A percentile compares a stretch with the other conserved stretches of the same genome.
Evolutionary conservation across 768 basidiomycete genomes (phyloP).

Genomic region (Kwoniella bestiolae): DNA sequence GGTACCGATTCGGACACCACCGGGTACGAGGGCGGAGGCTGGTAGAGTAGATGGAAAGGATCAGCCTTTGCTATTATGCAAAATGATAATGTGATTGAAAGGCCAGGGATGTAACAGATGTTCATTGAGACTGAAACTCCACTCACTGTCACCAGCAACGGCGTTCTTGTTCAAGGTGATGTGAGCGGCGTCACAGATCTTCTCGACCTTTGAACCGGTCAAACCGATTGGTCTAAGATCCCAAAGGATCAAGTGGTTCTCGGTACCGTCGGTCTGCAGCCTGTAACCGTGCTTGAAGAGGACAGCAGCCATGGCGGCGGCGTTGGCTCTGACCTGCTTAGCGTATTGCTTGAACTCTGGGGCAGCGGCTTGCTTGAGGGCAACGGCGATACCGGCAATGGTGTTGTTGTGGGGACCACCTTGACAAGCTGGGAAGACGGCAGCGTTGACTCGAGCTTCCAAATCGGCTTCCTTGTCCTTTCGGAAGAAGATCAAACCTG

Average conservation of each 20-base stretch:
- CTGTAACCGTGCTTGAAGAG: conserved; percentile 84
- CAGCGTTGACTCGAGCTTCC: conserved; percentile 95
- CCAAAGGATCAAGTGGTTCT: conserved; percentile 98
- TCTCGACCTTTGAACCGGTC: conserved; percentile 98
- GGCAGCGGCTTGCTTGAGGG: conserved; percentile 85
- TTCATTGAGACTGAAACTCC: neutral
- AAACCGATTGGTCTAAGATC: conserved; percentile 91
- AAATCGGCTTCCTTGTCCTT: conserved; percentile 88
- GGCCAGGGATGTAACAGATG: neutral
- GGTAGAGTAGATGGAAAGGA: neutral
- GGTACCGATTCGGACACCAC: conserved; percentile 95
- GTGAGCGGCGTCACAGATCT: conserved; percentile 93
- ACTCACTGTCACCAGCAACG: conserved; percentile 81
- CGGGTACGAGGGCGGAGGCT: conserved; percentile 88
- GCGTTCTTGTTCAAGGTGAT: conserved; percentile 90
- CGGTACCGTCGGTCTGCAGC: conserved; percentile 94
- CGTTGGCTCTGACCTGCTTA: conserved; percentile 90
- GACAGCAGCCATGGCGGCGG: conserved; percentile 71
- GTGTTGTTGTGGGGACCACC: conserved; percentile 99
- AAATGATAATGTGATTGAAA: too few species aligned
- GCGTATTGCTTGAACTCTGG: conserved; percentile 91
- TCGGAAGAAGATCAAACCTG: conserved; percentile 97
- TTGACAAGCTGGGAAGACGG: conserved; percentile 99
- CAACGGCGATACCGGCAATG: conserved; percentile 91
- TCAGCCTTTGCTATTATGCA: conserved; percentile 5